These are phyloP conservation scores for Scutellaria minor DNA, from an alignment of 257 asterid species.

Conservation along the genomic window DNA sequence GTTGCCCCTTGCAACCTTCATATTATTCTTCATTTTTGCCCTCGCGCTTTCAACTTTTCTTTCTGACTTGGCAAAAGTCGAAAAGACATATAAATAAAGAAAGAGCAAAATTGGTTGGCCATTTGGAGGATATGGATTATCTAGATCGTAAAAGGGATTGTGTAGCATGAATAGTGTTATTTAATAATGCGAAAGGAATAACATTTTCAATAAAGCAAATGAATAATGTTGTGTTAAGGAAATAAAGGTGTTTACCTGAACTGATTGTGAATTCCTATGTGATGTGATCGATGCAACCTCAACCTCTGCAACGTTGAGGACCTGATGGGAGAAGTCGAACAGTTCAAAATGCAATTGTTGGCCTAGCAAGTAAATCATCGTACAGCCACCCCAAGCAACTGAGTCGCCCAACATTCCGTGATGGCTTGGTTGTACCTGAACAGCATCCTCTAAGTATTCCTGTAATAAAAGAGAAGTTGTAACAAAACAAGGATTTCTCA, in stretches of 20 bases:
- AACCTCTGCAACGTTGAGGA: constrained; percentile 95
- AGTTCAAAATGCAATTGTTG: constrained; percentile 94
- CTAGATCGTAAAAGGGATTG: no score
- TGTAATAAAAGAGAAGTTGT: constrained; percentile 36
- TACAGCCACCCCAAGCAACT: constrained; percentile 98
- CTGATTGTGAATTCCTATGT: constrained; percentile 58
- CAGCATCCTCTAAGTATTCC: constrained; percentile 83
- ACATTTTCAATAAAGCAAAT: no score
- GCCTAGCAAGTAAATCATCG: constrained; percentile 90
- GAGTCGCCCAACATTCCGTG: constrained; percentile 90
- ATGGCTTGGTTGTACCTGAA: constrained; percentile 64
- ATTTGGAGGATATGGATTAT: no score
- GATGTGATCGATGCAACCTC: constrained; percentile 66
- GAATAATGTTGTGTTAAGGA: background rate
- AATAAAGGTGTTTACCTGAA: constrained; percentile 49
- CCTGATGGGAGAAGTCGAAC: constrained; percentile 94
- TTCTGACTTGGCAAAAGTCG: no score
- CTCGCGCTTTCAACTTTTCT: no score
- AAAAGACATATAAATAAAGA: no score
- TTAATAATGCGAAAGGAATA: no score
- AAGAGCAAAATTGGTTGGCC: background rate
- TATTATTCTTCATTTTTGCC: no score
- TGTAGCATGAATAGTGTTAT: no score
- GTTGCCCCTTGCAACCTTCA: no score
- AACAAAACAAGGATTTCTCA: background rate